Evolutionary conservation across 2,329 filamentous ascomycete species (phyloP).

Genomic region (Exophiala xenobiotica): DNA sequence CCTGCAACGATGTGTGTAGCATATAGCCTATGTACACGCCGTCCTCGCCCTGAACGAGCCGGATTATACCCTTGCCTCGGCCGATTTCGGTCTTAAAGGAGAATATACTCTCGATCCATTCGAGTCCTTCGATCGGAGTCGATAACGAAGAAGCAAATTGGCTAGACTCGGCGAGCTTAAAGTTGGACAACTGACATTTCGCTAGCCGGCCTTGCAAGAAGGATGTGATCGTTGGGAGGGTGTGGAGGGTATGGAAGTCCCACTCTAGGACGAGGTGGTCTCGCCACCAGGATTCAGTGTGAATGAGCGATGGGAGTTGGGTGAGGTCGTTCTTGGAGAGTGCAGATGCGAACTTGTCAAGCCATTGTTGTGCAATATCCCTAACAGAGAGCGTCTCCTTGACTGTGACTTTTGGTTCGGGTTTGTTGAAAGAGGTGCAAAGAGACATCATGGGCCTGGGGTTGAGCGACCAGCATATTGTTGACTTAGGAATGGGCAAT

Average conservation of each 20-base stretch:
- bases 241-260: conserved; percentile 40
- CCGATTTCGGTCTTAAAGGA: conserved; percentile 41
- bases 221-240: conserved; percentile 33
- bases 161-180: conserved; percentile 37
- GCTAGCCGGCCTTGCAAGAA: conserved; percentile 35
- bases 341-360: conserved; percentile 32
- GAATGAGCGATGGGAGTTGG: conserved; percentile 34
- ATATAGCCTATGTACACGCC: conserved; percentile 40
- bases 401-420: background rate
- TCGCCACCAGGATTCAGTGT: conserved; percentile 43
- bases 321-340: conserved; percentile 26
- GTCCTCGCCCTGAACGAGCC: conserved; percentile 34
- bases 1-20: conserved; percentile 41
- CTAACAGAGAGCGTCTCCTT: conserved; percentile 14
- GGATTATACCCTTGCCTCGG: conserved; percentile 39
- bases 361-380: conserved; percentile 37
- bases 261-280: conserved; percentile 43
- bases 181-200: conserved; percentile 32
- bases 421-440: background rate
- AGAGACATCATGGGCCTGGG: background rate
- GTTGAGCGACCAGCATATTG: background rate
- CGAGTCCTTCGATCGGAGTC: conserved; percentile 34
- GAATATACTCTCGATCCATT: conserved; percentile 42
- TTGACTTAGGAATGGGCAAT: background rate
- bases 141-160: conserved; percentile 35